These are phyloP conservation scores for Chlorella sorokiniana DNA, from an alignment of 139 green algal species.

Conservation along the genomic window DNA sequence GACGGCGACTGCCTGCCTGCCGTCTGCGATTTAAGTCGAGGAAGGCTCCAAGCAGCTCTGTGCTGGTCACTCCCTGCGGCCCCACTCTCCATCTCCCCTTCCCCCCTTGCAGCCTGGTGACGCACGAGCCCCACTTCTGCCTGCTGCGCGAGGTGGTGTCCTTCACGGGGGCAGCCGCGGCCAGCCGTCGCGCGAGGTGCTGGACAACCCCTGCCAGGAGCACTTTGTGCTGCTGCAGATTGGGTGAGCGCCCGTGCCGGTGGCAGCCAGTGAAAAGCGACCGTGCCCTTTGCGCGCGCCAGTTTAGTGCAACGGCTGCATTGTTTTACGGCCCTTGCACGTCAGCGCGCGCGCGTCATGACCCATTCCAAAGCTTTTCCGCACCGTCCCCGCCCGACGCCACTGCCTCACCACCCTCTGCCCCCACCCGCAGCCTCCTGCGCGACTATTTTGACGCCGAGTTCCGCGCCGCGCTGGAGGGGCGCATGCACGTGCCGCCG, in stretches of 20 bases:
- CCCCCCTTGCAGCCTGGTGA: slow-evolving; percentile 69
- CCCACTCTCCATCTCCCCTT: neutral
- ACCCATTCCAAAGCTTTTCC: neutral
- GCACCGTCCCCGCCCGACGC: neutral
- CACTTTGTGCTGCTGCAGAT: slow-evolving; percentile 96
- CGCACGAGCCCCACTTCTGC: slow-evolving; percentile 96
- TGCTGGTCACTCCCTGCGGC: neutral
- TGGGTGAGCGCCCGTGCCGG: slow-evolving; percentile 47
- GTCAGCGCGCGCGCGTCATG: no score
- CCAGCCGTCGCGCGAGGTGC: slow-evolving; percentile 81
- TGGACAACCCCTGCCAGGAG: slow-evolving; percentile 88
- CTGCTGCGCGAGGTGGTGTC: slow-evolving; percentile 88
- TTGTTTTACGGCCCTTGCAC: no score
- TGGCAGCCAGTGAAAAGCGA: no score
- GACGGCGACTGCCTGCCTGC: no score
- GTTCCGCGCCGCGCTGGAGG: slow-evolving; percentile 50
- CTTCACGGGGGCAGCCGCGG: slow-evolving; percentile 65
- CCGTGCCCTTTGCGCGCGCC: no score
- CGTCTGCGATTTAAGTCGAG: no score
- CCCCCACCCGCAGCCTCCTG: slow-evolving; percentile 67
- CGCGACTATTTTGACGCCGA: slow-evolving; percentile 90
- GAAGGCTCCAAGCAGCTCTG: no score
- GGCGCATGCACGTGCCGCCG: neutral
- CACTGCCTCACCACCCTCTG: neutral
- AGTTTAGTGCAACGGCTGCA: neutral